Conservation (phyloP, 306 rosid genomes). For the Astragalus glycyphyllos region DNA sequence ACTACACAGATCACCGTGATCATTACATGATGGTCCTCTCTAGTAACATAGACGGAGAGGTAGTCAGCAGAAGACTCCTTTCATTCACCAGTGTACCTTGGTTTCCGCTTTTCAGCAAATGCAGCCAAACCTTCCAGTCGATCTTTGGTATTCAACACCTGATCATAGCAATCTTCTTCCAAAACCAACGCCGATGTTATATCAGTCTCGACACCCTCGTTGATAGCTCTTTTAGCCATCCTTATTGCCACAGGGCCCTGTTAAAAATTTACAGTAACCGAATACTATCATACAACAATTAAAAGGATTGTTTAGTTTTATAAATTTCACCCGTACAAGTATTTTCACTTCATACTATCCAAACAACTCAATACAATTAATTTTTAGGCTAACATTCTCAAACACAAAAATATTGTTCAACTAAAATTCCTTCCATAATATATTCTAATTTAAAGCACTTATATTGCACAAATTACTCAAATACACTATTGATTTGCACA, state of each 20-base stretch:
- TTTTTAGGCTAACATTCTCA: neutral
- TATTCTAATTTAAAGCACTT: conserved; percentile 15
- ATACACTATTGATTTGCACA: neutral
- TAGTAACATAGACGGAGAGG: conserved; percentile 18
- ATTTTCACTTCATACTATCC: conserved; percentile 16
- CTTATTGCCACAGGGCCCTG: conserved; percentile 93
- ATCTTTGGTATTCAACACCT: conserved; percentile 73
- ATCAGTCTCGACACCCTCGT: conserved; percentile 70
- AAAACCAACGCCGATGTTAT: conserved; percentile 58
- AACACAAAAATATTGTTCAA: too few relatives aligned
- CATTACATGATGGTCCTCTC: conserved; percentile 38
- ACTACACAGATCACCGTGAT: too few relatives aligned
- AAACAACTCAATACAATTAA: conserved; percentile 17
- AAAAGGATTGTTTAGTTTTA: too few relatives aligned
- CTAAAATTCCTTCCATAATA: neutral
- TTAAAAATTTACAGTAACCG: conserved; percentile 26
- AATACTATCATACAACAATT: neutral
- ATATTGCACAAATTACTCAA: conserved; percentile 12
- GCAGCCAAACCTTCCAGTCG: conserved; percentile 89
- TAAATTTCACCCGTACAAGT: too few relatives aligned
- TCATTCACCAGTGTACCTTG: conserved; percentile 72
- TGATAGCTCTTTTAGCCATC: conserved; percentile 86
- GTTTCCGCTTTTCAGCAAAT: conserved; percentile 90
- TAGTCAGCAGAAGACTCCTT: conserved; percentile 22
- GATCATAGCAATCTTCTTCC: conserved; percentile 83